Evolutionary conservation across 139 green algal species (phyloP), one percentile per base, ranked within the genome.

Genomic region (Spirogloea muscicola): DNA sequence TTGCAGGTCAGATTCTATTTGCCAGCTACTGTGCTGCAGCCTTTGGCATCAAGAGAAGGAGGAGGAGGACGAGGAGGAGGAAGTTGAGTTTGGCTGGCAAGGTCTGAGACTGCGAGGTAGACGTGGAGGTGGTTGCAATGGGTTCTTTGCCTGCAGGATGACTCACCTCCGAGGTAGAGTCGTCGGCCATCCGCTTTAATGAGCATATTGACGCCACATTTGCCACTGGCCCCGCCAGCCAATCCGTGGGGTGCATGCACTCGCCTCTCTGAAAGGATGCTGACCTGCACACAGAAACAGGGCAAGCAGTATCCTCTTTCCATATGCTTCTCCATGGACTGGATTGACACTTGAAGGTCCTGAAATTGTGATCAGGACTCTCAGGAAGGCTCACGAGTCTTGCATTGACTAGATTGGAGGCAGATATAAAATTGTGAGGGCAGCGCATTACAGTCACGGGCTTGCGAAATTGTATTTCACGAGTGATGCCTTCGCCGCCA

Each of bases 381-480:
- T 41, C 13, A 64, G 55, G 55, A 10, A 16, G 55, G 9, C 55
- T 44, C 33, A 16, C 27, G 13, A 64, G 13, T 64, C 13, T 41
- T 41, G 10, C 29, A 10, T 40, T 13, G 9, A 13, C 10, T 42
- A 64, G 36, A 64, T 42, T 10, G 10, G 39, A 64, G 36, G 36
- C 29, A 7, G 27, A 68, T 6, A 68, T 5, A 38, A 27, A 13
- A 64, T 13, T 49, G 55, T 13, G 13, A 13, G 55, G 10, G 39
- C 10, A 9, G 29, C 55, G 29, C 55, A 49, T 10, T 65, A 85
- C 44, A n/a, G 84, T 91, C 51, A 98, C 75, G 1, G 87, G 88
- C 13, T 87, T 77, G 59, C 96, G 79, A 42, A 96, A 96, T 79
- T 97, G 89, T 2, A 98, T 58, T 86, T 96, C 91, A 10, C 94